Evolutionary conservation across 169 alveolate species (phyloP).

Genomic region (Amoebophrya sp.): DNA sequence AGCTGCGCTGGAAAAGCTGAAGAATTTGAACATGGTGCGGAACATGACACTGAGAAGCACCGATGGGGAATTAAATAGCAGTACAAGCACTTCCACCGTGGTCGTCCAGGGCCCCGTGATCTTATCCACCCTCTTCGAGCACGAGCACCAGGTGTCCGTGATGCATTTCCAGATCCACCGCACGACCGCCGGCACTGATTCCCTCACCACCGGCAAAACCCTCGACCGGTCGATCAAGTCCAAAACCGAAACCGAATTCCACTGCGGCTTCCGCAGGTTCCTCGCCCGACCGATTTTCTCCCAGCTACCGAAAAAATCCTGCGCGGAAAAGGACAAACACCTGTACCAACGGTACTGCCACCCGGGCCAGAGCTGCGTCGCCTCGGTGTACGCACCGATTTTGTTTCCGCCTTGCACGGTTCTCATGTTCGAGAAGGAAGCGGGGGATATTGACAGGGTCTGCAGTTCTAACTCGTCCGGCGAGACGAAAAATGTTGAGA

Average conservation of each 20-base stretch:
- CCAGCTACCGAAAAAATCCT: constrained; percentile 1
- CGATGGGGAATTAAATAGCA: too few relatives aligned
- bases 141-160: constrained; percentile 52
- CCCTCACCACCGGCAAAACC: neutral
- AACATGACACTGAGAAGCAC: too few relatives aligned
- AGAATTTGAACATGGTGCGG: neutral
- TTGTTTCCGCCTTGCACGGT: constrained; percentile 28
- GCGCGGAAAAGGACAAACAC: constrained; percentile 37
- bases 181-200: neutral
- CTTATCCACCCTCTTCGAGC: constrained; percentile 50
- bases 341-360: constrained; percentile 14
- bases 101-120: constrained; percentile 39
- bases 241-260: constrained; percentile 46
- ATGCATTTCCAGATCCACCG: constrained; percentile 49
- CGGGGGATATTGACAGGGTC: neutral
- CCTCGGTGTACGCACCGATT: constrained; percentile 31
- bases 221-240: constrained; percentile 45
- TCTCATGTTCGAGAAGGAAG: constrained; percentile 24
- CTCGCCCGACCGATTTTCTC: constrained; percentile 35
- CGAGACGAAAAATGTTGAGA: neutral
- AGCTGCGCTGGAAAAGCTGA: neutral
- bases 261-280: constrained; percentile 53
- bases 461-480: neutral
- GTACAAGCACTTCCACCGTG: neutral
- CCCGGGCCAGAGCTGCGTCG: constrained; percentile 17